Conservation (phyloP, 768 basidiomycete genomes). For the Coprinopsis sp. region DNA sequence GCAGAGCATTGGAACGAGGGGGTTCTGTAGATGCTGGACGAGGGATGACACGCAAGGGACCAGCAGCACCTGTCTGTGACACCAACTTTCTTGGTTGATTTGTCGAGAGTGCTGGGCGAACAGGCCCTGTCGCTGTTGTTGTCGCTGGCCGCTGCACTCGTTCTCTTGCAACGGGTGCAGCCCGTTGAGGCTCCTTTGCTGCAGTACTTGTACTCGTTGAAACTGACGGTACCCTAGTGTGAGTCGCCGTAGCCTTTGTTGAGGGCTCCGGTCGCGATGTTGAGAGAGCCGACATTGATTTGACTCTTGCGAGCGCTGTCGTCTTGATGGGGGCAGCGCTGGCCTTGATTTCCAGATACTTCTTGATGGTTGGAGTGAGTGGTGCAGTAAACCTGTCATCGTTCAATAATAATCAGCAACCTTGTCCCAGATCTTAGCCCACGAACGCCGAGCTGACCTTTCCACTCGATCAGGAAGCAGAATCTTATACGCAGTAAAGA, state of each 20-base stretch:
- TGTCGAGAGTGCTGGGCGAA: background rate
- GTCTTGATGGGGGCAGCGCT: slow-evolving; percentile 6
- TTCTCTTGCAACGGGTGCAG: no score
- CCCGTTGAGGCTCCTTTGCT: background rate
- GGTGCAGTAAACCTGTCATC: slow-evolving; percentile 73
- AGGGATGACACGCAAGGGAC: background rate
- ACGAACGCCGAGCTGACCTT: slow-evolving; percentile 36
- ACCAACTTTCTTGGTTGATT: slow-evolving; percentile 1
- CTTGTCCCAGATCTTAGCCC: slow-evolving; percentile 2
- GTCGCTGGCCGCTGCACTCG: no score
- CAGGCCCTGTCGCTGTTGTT: background rate
- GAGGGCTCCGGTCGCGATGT: background rate
- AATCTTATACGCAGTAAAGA: slow-evolving; percentile 74
- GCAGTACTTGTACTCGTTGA: slow-evolving; percentile 1
- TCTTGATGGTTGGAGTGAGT: slow-evolving; percentile 70
- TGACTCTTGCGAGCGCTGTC: slow-evolving; percentile 11
- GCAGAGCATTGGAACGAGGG: no score
- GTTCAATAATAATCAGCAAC: background rate
- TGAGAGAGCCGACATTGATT: slow-evolving; percentile 16
- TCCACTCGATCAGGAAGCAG: slow-evolving; percentile 66
- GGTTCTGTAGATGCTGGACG: background rate
- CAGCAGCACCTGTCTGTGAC: background rate
- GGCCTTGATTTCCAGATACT: slow-evolving; percentile 59
- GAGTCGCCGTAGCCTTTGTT: background rate
- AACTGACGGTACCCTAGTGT: slow-evolving; percentile 2